A percentile compares a stretch with the other conserved stretches of the same genome.
phyloP scores from a whole-genome alignment of 2,329 filamentous ascomycete genomes.

The Ophiostoma ips region DNA sequence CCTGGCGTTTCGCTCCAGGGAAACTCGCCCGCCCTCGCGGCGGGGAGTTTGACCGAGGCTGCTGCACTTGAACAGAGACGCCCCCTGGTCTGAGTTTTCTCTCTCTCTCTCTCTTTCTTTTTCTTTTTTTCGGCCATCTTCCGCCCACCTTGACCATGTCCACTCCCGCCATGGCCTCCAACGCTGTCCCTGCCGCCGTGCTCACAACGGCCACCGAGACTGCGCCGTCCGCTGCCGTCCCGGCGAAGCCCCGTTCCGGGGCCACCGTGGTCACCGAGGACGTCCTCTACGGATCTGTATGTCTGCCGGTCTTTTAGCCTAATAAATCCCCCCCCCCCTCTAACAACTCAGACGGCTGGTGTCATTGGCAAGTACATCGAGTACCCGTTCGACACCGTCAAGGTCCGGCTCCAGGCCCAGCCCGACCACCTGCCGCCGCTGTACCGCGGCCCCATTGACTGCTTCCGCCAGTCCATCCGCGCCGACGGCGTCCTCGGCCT shows the following conservation, averaged over 20 bases:
- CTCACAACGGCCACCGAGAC: neutral
- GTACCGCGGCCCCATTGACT: slow-evolving; percentile 81
- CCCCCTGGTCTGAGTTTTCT: neutral
- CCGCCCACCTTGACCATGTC: slow-evolving; percentile 1
- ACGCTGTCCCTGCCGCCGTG: neutral
- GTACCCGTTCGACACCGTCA: slow-evolving; percentile 97
- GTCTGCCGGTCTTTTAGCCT: slow-evolving; percentile 17
- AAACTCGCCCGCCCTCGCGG: slow-evolving; percentile 11
- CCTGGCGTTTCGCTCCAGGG: slow-evolving; percentile 4
- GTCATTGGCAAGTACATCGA: slow-evolving; percentile 92
- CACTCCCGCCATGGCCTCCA: neutral
- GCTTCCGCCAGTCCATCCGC: slow-evolving; percentile 74
- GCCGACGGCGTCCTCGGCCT: slow-evolving; percentile 68
- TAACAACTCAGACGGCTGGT: slow-evolving; percentile 50
- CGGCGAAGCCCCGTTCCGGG: slow-evolving; percentile 25
- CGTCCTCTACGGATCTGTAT: slow-evolving; percentile 72
- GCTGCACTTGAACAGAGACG: neutral
- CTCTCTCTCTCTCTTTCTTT: neutral
- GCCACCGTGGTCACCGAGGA: slow-evolving; percentile 65
- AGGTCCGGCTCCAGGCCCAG: slow-evolving; percentile 94
- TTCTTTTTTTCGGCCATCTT: neutral
- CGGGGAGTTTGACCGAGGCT: slow-evolving; percentile 8
- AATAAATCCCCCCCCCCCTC: neutral
- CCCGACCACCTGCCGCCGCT: slow-evolving; percentile 67
- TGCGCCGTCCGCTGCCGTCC: neutral